These are phyloP conservation scores for Arachis hypogaea DNA, from an alignment of 306 rosid genomes.

Conservation along the genomic window DNA sequence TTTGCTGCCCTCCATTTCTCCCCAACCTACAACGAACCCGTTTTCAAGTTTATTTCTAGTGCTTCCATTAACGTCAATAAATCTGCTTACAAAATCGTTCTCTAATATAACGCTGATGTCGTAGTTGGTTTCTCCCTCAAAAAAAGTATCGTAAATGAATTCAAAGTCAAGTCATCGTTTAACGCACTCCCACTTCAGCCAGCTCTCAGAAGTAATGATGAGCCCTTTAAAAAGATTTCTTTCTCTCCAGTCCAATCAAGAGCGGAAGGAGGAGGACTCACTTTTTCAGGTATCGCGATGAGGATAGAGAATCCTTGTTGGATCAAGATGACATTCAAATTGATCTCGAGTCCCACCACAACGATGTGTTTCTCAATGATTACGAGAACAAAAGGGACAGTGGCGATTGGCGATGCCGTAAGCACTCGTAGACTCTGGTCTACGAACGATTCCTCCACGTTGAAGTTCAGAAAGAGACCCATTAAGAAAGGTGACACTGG, in stretches of 20 bases:
- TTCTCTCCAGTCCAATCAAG: conserved; percentile 87
- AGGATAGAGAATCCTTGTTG: conserved; percentile 96
- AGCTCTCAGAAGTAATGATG: conserved; percentile 48
- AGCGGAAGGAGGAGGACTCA: conserved; percentile 41
- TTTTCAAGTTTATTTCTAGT: conserved; percentile 78
- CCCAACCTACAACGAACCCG: conserved; percentile 57
- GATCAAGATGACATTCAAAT: conserved; percentile 75
- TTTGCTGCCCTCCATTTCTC: conserved; percentile 81
- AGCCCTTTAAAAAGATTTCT: conserved; percentile 62
- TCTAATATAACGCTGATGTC: conserved; percentile 51
- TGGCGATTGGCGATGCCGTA: conserved; percentile 63
- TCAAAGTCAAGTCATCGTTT: conserved; percentile 76
- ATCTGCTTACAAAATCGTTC: conserved; percentile 69
- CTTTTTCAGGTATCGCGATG: conserved; percentile 78
- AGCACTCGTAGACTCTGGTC: conserved; percentile 80
- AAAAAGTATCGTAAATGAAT: conserved; percentile 62
- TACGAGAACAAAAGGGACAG: conserved; percentile 49
- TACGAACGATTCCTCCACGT: conserved; percentile 59
- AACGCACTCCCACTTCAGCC: conserved; percentile 82
- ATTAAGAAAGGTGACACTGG: conserved; percentile 67
- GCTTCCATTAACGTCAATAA: conserved; percentile 86
- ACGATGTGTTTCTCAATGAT: conserved; percentile 47
- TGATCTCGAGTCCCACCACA: conserved; percentile 67
- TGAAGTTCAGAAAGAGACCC: conserved; percentile 87
- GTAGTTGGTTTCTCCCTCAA: conserved; percentile 16